A percentile compares a stretch with the other conserved stretches of the same genome.
Conservation (phyloP, 176 grass and related monocot genomes). For the Olyra latifolia region DNA sequence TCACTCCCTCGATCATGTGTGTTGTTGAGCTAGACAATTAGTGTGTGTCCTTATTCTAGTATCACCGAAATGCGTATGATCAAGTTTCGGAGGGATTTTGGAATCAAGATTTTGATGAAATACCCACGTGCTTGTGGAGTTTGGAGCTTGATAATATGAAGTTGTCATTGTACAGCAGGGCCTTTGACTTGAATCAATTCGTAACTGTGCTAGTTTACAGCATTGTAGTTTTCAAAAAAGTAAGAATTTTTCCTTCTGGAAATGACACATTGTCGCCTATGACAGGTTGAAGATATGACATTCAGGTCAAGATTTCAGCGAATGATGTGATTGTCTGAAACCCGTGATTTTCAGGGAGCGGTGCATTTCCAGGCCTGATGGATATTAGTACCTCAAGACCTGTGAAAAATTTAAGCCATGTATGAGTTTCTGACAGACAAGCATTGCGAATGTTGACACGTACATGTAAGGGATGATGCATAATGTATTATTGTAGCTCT, state of each 20-base stretch:
- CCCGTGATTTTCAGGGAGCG: conserved; percentile 61
- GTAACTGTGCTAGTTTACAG: neutral
- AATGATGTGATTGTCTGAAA: conserved; percentile 73
- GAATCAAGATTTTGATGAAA: neutral
- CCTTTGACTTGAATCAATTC: neutral
- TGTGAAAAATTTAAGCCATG: conserved; percentile 13
- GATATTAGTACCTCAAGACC: conserved; percentile 76
- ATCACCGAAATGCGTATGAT: neutral
- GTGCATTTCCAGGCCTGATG: conserved; percentile 71
- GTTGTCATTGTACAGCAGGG: neutral
- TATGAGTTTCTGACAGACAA: conserved; percentile 3
- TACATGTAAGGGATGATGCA: neutral
- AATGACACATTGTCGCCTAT: neutral
- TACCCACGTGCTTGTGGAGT: neutral
- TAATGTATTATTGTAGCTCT: neutral
- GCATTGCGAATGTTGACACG: neutral
- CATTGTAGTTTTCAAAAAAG: neutral
- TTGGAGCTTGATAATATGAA: neutral
- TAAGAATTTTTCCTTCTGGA: neutral
- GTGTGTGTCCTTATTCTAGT: neutral
- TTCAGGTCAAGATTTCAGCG: conserved; percentile 53
- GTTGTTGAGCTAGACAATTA: neutral
- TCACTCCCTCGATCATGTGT: neutral
- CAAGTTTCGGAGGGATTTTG: neutral
- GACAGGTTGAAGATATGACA: neutral